These are phyloP conservation scores for Rhazya stricta DNA, from an alignment of 257 asterid species.

Conservation along the genomic window DNA sequence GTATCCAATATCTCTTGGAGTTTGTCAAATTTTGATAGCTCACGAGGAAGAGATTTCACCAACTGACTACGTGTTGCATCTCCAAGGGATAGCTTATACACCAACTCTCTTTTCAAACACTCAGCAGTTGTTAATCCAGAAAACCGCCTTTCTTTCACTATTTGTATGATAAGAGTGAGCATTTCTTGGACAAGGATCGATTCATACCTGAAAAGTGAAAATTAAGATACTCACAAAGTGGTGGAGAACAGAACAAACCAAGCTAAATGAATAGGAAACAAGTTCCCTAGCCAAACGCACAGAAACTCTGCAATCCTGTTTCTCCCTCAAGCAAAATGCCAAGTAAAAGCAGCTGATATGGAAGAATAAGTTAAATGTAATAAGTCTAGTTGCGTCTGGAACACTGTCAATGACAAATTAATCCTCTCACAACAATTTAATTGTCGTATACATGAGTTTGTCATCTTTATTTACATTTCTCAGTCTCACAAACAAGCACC, in stretches of 20 bases:
- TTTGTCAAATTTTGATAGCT: conserved; percentile 67
- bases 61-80: conserved; percentile 93
- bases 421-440: neutral
- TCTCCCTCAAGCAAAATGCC: neutral
- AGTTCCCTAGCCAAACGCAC: neutral
- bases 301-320: neutral
- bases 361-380: neutral
- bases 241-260: neutral
- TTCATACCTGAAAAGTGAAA: conserved; percentile 61
- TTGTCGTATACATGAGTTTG: neutral
- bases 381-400: neutral
- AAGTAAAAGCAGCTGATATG: neutral
- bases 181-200: conserved; percentile 71
- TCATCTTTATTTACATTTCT: neutral
- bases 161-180: conserved; percentile 83
- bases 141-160: conserved; percentile 85
- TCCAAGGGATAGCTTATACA: conserved; percentile 76
- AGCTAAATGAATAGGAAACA: neutral
- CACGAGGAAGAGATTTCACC: conserved; percentile 86
- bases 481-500: neutral
- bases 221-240: neutral
- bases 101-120: conserved; percentile 73
- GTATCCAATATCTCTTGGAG: conserved; percentile 75
- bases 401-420: neutral
- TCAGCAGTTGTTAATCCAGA: conserved; percentile 80